Evolutionary conservation across 768 basidiomycete genomes (phyloP), one percentile per base, ranked within the genome.

Genomic region (Arthromyces matolae): DNA sequence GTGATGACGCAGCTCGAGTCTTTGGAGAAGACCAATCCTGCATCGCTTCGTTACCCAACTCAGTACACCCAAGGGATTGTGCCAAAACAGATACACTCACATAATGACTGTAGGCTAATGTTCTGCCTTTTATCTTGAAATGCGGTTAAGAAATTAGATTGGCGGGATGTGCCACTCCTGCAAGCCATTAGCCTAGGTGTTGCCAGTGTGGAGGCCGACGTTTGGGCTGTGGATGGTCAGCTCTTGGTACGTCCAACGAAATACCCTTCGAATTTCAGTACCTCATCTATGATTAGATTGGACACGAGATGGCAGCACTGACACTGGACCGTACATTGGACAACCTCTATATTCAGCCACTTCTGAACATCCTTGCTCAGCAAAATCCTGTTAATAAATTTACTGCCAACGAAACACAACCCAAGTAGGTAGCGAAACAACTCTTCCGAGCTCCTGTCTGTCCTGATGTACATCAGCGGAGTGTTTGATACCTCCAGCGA

Each of bases 171-270:
- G 7, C 75, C 78, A 4, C 61, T 78, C 18, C 60, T 77, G 8
- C 69, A 70, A 5, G 77, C 77, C 8, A 52, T 79, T 4, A 77
- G 75, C 54, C 61, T 71, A 19, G 77, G 77, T 1, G 75, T 78
- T 12, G 60, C 64, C 13, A 79, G 77, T 53, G 75, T 79, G 9
- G 78, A 80, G 57, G 78, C 78, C 3, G 78, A 80, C 56, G 75
- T 80, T 14, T 78, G 68, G 70, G 60, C 72, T 7, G 53, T 75
- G 18, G 65, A 72, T 44, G 70, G 66, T n/a, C 69, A 70, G 9
- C 65, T 79, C 12, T 67, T 67, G 45, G 76, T 74, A 49, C 46
- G 69, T 64, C 18, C n/a, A 22, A 5, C 8, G 33, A 19, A 18
- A 12, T 19, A 25, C 5, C 10, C 6, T 10, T 19, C 18, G 24